phyloP scores from a whole-genome alignment of 169 alveolate genomes.

The Pseudocohnilembus persalinus region DNA sequence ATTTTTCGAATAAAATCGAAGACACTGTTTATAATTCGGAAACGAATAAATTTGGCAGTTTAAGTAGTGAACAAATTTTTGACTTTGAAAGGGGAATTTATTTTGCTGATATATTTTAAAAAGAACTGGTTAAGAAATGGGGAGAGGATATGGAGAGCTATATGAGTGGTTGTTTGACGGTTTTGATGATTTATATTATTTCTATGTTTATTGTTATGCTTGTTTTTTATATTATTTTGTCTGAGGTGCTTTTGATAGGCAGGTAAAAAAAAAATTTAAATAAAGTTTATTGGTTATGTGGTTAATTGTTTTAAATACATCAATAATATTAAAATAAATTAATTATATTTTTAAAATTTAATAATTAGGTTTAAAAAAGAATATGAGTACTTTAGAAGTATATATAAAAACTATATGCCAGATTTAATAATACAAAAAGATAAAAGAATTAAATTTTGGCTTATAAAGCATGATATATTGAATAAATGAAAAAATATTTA shows the following conservation, averaged over 20 bases:
- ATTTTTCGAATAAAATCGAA: not conserved
- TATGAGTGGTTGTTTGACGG: not conserved
- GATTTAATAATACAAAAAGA: slow-evolving; percentile 16
- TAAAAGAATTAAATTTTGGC: slow-evolving; percentile 21
- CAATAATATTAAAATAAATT: too few species aligned
- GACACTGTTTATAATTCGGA: not conserved
- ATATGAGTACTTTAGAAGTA: slow-evolving; percentile 21
- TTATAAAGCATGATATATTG: slow-evolving; percentile 17
- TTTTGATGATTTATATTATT: not conserved
- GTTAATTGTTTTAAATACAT: too few species aligned
- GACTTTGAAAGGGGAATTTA: slow-evolving; percentile 23
- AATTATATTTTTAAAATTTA: too few species aligned
- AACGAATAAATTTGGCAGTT: not conserved
- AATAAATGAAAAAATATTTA: slow-evolving; percentile 2
- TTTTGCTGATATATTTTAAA: not conserved
- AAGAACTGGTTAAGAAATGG: slow-evolving; percentile 1
- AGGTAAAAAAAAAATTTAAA: not conserved
- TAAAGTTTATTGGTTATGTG: too few species aligned
- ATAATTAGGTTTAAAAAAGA: not conserved
- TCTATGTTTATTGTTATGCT: not conserved
- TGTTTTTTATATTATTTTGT: not conserved
- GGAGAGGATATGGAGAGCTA: slow-evolving; percentile 2
- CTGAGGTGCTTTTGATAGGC: slow-evolving; percentile 9
- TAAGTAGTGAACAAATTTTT: not conserved
- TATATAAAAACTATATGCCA: slow-evolving; percentile 29